Evolutionary conservation across 139 green algal genomes (phyloP).

Genomic region (Auxenochlorella pyrenoidosa): DNA sequence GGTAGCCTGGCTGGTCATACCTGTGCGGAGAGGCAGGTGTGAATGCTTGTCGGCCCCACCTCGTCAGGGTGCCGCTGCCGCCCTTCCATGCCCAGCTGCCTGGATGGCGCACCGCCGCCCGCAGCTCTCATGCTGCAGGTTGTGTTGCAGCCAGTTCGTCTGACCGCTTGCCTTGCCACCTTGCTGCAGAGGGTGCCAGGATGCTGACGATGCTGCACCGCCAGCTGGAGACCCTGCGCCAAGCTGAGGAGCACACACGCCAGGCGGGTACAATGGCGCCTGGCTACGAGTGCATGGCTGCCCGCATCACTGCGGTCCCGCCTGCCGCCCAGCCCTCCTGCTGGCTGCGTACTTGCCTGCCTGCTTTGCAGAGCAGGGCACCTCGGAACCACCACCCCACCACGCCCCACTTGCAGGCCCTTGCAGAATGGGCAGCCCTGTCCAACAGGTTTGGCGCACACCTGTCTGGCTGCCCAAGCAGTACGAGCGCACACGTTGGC

Average conservation of each 20-base stretch:
- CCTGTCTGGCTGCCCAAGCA: background rate
- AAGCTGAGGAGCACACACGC: slow-evolving; percentile 23
- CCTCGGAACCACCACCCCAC: too few species aligned
- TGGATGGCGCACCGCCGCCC: too few species aligned
- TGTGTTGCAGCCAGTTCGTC: too few species aligned
- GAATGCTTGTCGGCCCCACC: too few species aligned
- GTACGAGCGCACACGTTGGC: background rate
- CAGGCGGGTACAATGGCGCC: background rate
- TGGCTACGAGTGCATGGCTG: background rate
- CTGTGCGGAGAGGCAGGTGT: too few species aligned
- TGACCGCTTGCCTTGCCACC: too few species aligned
- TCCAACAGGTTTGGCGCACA: background rate
- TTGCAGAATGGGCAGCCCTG: slow-evolving; percentile 22
- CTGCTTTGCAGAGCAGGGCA: too few species aligned
- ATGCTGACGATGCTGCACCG: background rate
- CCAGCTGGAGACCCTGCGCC: slow-evolving; percentile 6
- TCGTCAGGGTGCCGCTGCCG: too few species aligned
- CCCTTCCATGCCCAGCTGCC: too few species aligned
- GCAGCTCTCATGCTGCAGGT: too few species aligned
- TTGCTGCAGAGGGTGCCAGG: slow-evolving; percentile 10
- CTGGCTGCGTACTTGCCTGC: background rate
- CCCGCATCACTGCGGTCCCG: background rate
- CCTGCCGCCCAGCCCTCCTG: background rate
- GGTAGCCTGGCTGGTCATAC: too few species aligned
- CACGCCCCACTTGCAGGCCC: background rate